Conservation (phyloP, 2,329 filamentous ascomycete species). For the Ophiostoma sp. region DNA sequence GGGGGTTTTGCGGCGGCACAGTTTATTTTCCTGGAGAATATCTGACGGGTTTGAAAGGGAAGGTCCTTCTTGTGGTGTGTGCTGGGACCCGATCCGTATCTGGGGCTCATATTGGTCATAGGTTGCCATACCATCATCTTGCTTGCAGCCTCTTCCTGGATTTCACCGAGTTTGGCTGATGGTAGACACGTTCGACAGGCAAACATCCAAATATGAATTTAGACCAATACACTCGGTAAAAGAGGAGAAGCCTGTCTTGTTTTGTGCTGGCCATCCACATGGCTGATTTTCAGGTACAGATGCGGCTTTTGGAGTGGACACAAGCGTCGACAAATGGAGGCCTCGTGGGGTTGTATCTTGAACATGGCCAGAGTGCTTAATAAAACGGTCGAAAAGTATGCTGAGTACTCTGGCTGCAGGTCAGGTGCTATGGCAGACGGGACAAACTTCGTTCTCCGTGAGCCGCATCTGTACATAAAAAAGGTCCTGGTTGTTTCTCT, state of each 20-base stretch:
- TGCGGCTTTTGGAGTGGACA: not conserved
- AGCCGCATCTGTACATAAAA: too few relatives aligned
- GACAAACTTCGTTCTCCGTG: too few relatives aligned
- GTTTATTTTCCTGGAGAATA: not conserved
- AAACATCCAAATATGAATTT: not conserved
- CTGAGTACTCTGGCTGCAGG: too few relatives aligned
- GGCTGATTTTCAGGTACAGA: slow-evolving; percentile 27
- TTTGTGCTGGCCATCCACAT: slow-evolving; percentile 20
- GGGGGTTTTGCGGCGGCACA: slow-evolving; percentile 1
- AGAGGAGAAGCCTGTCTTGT: not conserved
- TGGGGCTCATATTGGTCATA: not conserved
- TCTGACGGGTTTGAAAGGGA: not conserved
- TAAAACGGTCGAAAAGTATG: too few relatives aligned
- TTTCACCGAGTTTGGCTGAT: not conserved
- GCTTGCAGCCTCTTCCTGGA: not conserved
- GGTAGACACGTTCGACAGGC: not conserved
- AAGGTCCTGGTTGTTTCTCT: not conserved
- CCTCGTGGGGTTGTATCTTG: not conserved
- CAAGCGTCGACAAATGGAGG: slow-evolving; percentile 3
- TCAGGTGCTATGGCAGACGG: not conserved
- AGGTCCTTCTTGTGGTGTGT: not conserved
- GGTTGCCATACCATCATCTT: not conserved
- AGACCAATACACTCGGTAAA: not conserved
- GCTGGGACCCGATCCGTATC: not conserved
- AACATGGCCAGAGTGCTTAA: not conserved